Evolutionary conservation across 306 rosid genomes (phyloP).

Genomic region (Lathyrus aphaca): DNA sequence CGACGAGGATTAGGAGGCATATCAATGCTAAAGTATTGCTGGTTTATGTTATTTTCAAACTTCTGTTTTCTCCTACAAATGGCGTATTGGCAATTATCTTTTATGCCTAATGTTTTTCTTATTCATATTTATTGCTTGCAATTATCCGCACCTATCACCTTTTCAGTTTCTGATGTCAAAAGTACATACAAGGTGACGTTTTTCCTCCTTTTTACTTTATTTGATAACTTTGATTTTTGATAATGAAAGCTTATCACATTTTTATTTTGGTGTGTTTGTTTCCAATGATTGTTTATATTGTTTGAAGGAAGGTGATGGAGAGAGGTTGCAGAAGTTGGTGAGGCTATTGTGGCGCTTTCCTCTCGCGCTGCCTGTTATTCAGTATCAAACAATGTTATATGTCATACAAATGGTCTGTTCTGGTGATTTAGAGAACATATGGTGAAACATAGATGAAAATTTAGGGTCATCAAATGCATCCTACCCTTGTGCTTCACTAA

Average conservation of each 20-base stretch:
- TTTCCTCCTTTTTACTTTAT: not conserved
- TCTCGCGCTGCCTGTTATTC: too few relatives aligned
- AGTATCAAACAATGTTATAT: conserved; percentile 17
- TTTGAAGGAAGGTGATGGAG: too few relatives aligned
- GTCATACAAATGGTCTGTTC: conserved; percentile 1
- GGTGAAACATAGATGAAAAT: not conserved
- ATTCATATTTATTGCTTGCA: conserved; percentile 45
- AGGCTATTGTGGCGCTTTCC: too few relatives aligned
- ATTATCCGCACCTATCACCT: conserved; percentile 44
- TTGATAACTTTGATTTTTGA: conserved; percentile 22
- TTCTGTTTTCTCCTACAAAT: conserved; percentile 28
- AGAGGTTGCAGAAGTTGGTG: too few relatives aligned
- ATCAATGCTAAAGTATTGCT: too few relatives aligned
- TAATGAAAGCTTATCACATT: conserved; percentile 23
- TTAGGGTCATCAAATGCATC: conserved; percentile 18
- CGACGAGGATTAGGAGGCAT: too few relatives aligned
- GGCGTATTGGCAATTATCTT: not conserved
- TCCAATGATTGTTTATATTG: too few relatives aligned
- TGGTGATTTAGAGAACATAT: conserved; percentile 13
- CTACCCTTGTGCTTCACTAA: conserved; percentile 27
- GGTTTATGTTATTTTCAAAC: conserved; percentile 9
- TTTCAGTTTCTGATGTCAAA: conserved; percentile 61
- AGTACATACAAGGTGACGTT: conserved; percentile 63
- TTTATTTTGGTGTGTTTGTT: too few relatives aligned
- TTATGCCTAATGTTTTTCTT: conserved; percentile 2